Evolutionary conservation across 179 eudicot genomes (phyloP).

Genomic region (Beta macrorhiza): DNA sequence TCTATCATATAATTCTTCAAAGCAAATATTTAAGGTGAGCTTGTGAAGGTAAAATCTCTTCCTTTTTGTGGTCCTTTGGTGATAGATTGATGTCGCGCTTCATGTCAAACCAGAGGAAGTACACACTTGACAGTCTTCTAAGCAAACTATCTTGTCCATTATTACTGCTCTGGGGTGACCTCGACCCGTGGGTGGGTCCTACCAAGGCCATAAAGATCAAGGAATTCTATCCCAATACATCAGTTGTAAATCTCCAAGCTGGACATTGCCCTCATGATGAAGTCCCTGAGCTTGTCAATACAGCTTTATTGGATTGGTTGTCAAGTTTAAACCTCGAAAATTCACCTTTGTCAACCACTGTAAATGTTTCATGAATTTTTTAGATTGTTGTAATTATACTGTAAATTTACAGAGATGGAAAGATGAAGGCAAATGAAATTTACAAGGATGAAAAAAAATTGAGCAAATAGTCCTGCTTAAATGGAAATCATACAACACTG

Average conservation of each 20-base stretch:
- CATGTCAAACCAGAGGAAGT: slow-evolving; percentile 74
- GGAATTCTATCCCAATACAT: slow-evolving; percentile 77
- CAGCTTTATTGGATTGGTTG: slow-evolving; percentile 83
- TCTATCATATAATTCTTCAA: not conserved
- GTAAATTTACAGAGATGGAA: too few relatives aligned
- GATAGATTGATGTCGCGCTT: slow-evolving; percentile 79
- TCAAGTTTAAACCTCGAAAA: slow-evolving; percentile 42
- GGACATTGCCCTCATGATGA: slow-evolving; percentile 99
- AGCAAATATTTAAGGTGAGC: not conserved
- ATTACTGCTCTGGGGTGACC: slow-evolving; percentile 85
- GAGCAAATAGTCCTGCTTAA: too few relatives aligned
- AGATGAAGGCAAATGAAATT: not conserved
- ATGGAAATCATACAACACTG: too few relatives aligned
- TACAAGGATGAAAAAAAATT: not conserved
- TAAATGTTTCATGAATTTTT: slow-evolving; percentile 34
- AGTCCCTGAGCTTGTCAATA: slow-evolving; percentile 85
- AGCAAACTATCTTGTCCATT: slow-evolving; percentile 80
- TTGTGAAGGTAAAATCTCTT: not conserved
- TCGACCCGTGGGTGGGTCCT: slow-evolving; percentile 97
- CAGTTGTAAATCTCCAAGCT: slow-evolving; percentile 80
- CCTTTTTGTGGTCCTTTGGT: not conserved
- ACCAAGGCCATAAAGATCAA: slow-evolving; percentile 74
- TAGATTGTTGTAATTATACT: not conserved
- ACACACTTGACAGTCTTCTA: slow-evolving; percentile 80
- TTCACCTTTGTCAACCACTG: slow-evolving; percentile 30